Conservation (phyloP, 1,284 basidiomycete genomes). For the Austroboletus niveus region DNA sequence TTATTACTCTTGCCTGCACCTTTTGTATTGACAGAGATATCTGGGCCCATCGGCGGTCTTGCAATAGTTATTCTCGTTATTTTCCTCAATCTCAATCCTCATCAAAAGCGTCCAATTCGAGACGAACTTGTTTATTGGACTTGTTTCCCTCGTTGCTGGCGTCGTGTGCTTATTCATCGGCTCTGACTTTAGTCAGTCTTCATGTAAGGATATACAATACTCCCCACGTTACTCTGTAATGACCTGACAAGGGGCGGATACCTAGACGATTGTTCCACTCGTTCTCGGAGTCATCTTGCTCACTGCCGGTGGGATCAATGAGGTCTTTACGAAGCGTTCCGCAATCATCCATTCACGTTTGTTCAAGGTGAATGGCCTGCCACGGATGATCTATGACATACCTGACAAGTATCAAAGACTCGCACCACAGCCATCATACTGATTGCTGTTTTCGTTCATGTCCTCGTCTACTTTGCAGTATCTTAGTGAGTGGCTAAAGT, state of each 20-base stretch:
- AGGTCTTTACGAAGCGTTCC: slow-evolving; percentile 66
- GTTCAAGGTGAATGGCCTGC: slow-evolving; percentile 53
- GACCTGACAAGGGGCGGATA: slow-evolving; percentile 30
- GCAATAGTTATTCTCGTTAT: slow-evolving; percentile 72
- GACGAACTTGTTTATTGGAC: slow-evolving; percentile 70
- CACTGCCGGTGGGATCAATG: slow-evolving; percentile 58
- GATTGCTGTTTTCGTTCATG: slow-evolving; percentile 64
- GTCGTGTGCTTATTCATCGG: slow-evolving; percentile 84
- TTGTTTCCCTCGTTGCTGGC: slow-evolving; percentile 68
- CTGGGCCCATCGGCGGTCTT: slow-evolving; percentile 76
- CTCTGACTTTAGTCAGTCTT: slow-evolving; percentile 72
- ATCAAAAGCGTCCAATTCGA: slow-evolving; percentile 52
- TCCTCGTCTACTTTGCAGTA: slow-evolving; percentile 59
- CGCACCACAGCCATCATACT: slow-evolving; percentile 72
- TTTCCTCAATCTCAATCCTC: slow-evolving; percentile 82
- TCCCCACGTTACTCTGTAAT: background rate
- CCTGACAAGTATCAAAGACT: slow-evolving; percentile 41
- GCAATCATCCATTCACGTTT: slow-evolving; percentile 81
- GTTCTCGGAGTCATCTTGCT: slow-evolving; percentile 64
- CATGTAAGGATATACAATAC: slow-evolving; percentile 44
- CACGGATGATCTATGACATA: background rate
- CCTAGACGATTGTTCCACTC: slow-evolving; percentile 71
- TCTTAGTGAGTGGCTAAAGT: slow-evolving; percentile 22
- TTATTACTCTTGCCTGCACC: background rate
- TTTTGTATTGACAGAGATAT: slow-evolving; percentile 39